These are phyloP conservation scores for Mrakia gelida DNA, from an alignment of 768 basidiomycete species.

Conservation along the genomic window DNA sequence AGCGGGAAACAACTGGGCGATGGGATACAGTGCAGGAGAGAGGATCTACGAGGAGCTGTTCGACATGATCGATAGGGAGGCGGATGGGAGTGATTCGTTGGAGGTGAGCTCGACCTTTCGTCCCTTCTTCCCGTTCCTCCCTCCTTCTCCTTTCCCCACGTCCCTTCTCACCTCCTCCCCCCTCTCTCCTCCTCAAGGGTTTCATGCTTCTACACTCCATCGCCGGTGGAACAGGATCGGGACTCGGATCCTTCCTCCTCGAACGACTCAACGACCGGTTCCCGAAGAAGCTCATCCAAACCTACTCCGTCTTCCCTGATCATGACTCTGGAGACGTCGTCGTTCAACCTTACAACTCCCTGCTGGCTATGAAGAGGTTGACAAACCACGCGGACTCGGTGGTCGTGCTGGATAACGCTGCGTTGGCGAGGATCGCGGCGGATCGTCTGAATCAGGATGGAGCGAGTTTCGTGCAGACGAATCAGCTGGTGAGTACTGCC, in stretches of 20 bases:
- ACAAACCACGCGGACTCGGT: slow-evolving; percentile 96
- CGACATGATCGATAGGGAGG: slow-evolving; percentile 98
- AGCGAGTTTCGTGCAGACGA: slow-evolving; percentile 84
- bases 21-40: slow-evolving; percentile 87
- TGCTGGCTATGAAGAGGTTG: slow-evolving; percentile 85
- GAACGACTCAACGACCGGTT: slow-evolving; percentile 96
- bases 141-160: not conserved
- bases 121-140: too few relatives aligned
- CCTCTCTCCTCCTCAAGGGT: slow-evolving; percentile 59
- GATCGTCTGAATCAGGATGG: slow-evolving; percentile 76
- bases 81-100: slow-evolving; percentile 92
- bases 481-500: slow-evolving; percentile 64
- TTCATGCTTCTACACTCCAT: slow-evolving; percentile 99
- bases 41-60: slow-evolving; percentile 90
- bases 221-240: slow-evolving; percentile 96
- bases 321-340: slow-evolving; percentile 75
- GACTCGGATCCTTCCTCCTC: slow-evolving; percentile 93
- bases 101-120: slow-evolving; percentile 57
- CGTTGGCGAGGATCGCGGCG: slow-evolving; percentile 83
- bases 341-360: slow-evolving; percentile 95
- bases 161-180: not conserved
- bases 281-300: slow-evolving; percentile 98
- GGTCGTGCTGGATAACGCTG: slow-evolving; percentile 94
- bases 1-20: slow-evolving; percentile 98
- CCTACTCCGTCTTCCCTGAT: slow-evolving; percentile 97